Base-by-base conservation (phyloP, 2,329 filamentous ascomycete species). In the Colletotrichum graminicola region DNA sequence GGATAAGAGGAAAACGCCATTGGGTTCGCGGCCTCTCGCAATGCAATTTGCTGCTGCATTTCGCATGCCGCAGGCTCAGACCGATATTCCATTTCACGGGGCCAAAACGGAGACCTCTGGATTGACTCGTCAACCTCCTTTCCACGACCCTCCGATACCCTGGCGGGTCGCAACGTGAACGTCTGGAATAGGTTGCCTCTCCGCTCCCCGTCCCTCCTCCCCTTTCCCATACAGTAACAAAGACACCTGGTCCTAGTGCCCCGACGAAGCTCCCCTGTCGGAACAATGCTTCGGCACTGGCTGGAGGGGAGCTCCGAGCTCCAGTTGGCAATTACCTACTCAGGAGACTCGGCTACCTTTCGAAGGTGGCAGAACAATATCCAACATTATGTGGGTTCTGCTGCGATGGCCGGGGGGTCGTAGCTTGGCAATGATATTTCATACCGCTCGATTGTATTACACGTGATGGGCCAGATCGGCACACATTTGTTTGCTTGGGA, bases 301-400 rank as follows among this genome's bases (percentile, higher is more conserved):
- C 43, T 67, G 36, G n/a, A 34, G 34, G 16, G 11, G 63, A 51
- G 41, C 45, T 18, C 43, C 39, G 11, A 34, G 68, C 52, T 68
- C 68, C 68, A 68, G 54, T 39, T 63, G 54, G 23, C 52, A 67
- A 64, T 55, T 54, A 63, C 34, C 54, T 56, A 63, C 32, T 66
- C 59, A 63, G 68, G 65, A 54, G 65, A 34, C 54, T 32, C 49
- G 34, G n/a, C 39, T 60, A 68, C 59, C 54, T 56, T 55, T 39
- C 59, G 39, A 60, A 59, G 68, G 65, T 63, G 68, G 36, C 68
- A 71, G 65, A 68, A 67, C 68, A 68, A 71, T 67, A 67, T 63
- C 39, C 39, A 39, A 39, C 23, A 39, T 63, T 55, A 62, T 41
- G 59, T 71, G 68, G 68, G 41, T 57, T 71, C 47, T 54, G 29